Conservation (phyloP, 2,329 filamentous ascomycete genomes). For the Alternaria ethzedia region DNA sequence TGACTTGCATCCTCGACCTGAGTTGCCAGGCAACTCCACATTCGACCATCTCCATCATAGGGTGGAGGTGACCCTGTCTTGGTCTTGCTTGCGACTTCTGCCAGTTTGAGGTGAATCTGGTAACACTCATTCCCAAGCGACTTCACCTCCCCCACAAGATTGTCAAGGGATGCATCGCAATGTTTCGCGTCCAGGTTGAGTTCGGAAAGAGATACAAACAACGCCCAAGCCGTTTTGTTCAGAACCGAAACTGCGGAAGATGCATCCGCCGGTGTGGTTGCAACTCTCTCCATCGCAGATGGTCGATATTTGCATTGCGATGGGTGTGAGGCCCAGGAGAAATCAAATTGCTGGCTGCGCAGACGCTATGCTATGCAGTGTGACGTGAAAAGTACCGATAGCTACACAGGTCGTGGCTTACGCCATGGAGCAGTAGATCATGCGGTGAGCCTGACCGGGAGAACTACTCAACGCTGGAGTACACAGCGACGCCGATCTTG, state of each 20-base stretch:
- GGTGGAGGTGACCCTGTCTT: background rate
- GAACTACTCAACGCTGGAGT: background rate
- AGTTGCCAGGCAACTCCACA: slow-evolving; percentile 21
- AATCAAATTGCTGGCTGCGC: background rate
- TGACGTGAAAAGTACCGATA: background rate
- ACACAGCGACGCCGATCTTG: background rate
- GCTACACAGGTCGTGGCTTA: background rate
- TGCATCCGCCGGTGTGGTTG: slow-evolving; percentile 8
- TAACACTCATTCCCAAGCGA: slow-evolving; percentile 29
- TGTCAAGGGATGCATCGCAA: slow-evolving; percentile 12
- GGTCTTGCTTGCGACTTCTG: slow-evolving; percentile 12
- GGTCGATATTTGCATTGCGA: background rate
- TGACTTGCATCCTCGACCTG: slow-evolving; percentile 19
- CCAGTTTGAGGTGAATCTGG: slow-evolving; percentile 23
- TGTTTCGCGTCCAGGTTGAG: slow-evolving; percentile 12
- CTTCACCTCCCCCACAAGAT: slow-evolving; percentile 22
- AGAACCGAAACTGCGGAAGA: slow-evolving; percentile 17
- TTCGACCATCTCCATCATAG: slow-evolving; percentile 11
- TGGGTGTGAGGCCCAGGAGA: background rate
- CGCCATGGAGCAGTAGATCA: background rate
- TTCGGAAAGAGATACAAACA: slow-evolving; percentile 23
- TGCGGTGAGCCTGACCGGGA: background rate
- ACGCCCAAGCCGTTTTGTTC: slow-evolving; percentile 24
- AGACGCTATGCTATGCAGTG: background rate
- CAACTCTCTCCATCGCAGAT: slow-evolving; percentile 8